A percentile compares a stretch with the other conserved stretches of the same genome.
Conservation (phyloP, 352 stramenopile genomes). For the Globisporangium perplexum region DNA sequence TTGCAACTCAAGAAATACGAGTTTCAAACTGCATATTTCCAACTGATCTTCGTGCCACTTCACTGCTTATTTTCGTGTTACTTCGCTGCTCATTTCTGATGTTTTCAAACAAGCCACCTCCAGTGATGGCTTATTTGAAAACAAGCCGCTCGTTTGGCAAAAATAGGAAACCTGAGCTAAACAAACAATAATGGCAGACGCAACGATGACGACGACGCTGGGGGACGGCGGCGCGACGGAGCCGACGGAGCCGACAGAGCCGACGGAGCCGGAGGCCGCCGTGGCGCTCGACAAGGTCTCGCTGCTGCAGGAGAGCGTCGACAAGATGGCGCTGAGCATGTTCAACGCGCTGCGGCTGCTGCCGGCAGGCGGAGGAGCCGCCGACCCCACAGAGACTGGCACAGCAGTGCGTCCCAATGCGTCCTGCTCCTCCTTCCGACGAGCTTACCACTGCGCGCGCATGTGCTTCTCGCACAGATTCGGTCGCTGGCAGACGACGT, state of each 20-base stretch:
- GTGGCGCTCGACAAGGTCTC: slow-evolving; percentile 70
- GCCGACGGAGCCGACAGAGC: too few relatives aligned
- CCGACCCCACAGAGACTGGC: slow-evolving; percentile 50
- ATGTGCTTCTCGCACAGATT: slow-evolving; percentile 37
- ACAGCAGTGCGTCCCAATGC: slow-evolving; percentile 25
- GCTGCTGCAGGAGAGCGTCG: slow-evolving; percentile 78
- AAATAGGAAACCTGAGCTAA: too few relatives aligned
- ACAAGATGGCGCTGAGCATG: slow-evolving; percentile 85
- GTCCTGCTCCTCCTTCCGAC: neutral
- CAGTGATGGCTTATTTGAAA: too few relatives aligned
- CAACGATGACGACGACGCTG: slow-evolving; percentile 1
- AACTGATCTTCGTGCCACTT: too few relatives aligned
- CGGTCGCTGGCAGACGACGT: slow-evolving; percentile 72
- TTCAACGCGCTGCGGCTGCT: slow-evolving; percentile 83
- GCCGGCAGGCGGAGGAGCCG: slow-evolving; percentile 39
- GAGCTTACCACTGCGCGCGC: too few relatives aligned
- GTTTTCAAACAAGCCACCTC: too few relatives aligned
- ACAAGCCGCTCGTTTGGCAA: too few relatives aligned
- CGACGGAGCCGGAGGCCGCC: slow-evolving; percentile 10
- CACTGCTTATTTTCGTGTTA: too few relatives aligned
- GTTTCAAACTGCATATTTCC: too few relatives aligned
- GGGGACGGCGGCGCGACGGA: too few relatives aligned
- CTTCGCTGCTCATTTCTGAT: too few relatives aligned
- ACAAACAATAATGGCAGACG: slow-evolving; percentile 7
- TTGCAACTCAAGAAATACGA: too few relatives aligned